These are phyloP conservation scores for Gossypium anomalum DNA, from an alignment of 345 rosid species.

Conservation along the genomic window DNA sequence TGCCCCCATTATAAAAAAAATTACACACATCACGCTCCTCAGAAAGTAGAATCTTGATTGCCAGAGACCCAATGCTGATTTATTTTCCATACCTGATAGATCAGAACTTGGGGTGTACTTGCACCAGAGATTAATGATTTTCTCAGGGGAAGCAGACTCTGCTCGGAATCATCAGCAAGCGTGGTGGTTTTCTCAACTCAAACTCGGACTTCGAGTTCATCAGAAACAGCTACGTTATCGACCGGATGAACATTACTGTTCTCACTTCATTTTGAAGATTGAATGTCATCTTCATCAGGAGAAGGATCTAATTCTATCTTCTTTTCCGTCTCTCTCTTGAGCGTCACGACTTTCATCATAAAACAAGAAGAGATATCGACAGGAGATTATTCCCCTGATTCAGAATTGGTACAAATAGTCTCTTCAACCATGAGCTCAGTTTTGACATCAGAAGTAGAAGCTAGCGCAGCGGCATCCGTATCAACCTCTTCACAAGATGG, in stretches of 20 bases:
- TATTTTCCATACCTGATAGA: not conserved
- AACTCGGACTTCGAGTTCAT: not conserved
- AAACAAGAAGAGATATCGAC: not conserved
- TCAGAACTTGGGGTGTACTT: not conserved
- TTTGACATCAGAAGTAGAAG: slow-evolving; percentile 25
- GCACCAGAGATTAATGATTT: not conserved
- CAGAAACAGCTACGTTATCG: not conserved
- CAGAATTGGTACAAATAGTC: slow-evolving; percentile 21
- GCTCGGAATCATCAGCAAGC: not conserved
- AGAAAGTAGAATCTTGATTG: too few species aligned
- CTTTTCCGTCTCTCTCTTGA: not conserved
- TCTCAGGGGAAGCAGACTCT: not conserved
- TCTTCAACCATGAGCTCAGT: slow-evolving; percentile 20
- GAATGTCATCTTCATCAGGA: slow-evolving; percentile 9
- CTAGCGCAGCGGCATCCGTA: not conserved
- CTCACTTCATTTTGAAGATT: slow-evolving; percentile 8
- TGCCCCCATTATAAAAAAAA: not conserved
- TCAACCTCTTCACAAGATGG: not conserved
- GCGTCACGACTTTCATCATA: not conserved
- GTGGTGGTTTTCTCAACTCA: not conserved
- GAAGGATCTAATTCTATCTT: slow-evolving; percentile 1
- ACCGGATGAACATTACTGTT: not conserved
- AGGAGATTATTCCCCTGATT: slow-evolving; percentile 21
- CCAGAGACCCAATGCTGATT: not conserved
- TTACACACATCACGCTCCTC: slow-evolving; percentile 1